phyloP scores from a whole-genome alignment of 1,284 basidiomycete species.

The Gymnopus androsaceus region DNA sequence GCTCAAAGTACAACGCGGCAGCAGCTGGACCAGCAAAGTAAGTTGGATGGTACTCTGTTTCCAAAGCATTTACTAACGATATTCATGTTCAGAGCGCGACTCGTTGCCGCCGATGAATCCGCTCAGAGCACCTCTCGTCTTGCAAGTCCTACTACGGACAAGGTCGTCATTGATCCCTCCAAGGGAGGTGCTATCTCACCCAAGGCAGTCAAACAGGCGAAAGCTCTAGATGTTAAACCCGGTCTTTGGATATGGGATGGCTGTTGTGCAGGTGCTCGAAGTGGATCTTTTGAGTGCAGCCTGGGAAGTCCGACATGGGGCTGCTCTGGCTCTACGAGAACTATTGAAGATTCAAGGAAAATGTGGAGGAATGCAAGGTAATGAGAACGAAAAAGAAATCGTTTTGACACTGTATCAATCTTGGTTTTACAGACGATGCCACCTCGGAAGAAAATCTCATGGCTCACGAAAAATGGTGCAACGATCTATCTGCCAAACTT shows the following conservation, averaged over 20 bases:
- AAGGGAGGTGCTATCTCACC: conserved; percentile 82
- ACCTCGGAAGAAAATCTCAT: conserved; percentile 60
- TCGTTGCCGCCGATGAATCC: conserved; percentile 61
- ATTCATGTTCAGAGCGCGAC: conserved; percentile 54
- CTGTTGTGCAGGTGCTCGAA: conserved; percentile 79
- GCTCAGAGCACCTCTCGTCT: conserved; percentile 48
- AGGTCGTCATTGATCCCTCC: conserved; percentile 72
- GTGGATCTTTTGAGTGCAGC: conserved; percentile 84
- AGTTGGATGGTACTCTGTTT: conserved; percentile 22
- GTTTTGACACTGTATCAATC: neutral
- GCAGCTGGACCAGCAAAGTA: conserved; percentile 62
- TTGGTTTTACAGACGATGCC: conserved; percentile 42
- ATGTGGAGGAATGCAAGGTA: conserved; percentile 80
- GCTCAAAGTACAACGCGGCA: conserved; percentile 60
- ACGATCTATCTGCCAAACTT: conserved; percentile 84
- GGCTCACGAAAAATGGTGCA: conserved; percentile 85
- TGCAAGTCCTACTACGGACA: conserved; percentile 64
- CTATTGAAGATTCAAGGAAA: conserved; percentile 85
- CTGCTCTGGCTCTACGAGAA: conserved; percentile 90
- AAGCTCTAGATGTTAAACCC: conserved; percentile 68
- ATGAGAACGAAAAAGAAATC: conserved; percentile 13
- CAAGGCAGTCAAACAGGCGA: conserved; percentile 71
- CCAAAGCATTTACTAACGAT: neutral
- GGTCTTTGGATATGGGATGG: conserved; percentile 91
- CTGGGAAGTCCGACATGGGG: conserved; percentile 96